Conservation (phyloP, 2,329 filamentous ascomycete species). For the Fusarium piperis region DNA sequence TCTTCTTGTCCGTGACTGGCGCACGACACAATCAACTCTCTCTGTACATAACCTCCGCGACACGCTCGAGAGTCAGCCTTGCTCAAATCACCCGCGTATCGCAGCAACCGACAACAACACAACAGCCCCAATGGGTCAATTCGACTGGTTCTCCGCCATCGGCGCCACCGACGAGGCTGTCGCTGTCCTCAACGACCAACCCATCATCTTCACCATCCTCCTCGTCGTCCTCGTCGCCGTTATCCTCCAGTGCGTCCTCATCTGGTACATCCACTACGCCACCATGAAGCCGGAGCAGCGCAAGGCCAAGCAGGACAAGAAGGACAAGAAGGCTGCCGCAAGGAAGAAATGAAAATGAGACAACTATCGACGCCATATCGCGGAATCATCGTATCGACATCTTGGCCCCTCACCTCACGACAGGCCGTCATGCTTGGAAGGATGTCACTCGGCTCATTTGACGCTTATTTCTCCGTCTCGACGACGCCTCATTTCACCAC, state of each 20-base stretch:
- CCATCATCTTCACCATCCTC: conserved; percentile 66
- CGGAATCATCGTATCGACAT: background rate
- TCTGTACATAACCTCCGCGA: conserved; percentile 11
- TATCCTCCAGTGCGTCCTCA: conserved; percentile 56
- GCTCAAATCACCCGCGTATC: background rate
- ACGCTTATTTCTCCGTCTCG: background rate
- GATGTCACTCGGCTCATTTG: background rate
- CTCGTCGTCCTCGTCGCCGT: conserved; percentile 63
- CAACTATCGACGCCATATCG: background rate
- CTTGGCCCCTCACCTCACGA: background rate
- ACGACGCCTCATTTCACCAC: background rate
- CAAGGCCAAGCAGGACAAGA: conserved; percentile 60
- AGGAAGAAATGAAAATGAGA: conserved; percentile 31
- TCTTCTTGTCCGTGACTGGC: conserved; percentile 39
- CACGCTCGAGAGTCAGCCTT: background rate
- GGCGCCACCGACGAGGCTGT: conserved; percentile 68
- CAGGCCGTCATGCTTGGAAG: background rate
- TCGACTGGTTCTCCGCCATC: conserved; percentile 65
- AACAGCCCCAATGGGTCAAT: conserved; percentile 57
- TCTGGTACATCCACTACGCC: conserved; percentile 69
- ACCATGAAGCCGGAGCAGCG: conserved; percentile 70
- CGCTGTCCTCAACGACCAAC: conserved; percentile 69
- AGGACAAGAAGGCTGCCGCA: conserved; percentile 52
- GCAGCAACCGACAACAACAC: background rate
- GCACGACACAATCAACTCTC: conserved; percentile 25